phyloP scores from a whole-genome alignment of 2,329 filamentous ascomycete species.

The Monosporascus ibericus region DNA sequence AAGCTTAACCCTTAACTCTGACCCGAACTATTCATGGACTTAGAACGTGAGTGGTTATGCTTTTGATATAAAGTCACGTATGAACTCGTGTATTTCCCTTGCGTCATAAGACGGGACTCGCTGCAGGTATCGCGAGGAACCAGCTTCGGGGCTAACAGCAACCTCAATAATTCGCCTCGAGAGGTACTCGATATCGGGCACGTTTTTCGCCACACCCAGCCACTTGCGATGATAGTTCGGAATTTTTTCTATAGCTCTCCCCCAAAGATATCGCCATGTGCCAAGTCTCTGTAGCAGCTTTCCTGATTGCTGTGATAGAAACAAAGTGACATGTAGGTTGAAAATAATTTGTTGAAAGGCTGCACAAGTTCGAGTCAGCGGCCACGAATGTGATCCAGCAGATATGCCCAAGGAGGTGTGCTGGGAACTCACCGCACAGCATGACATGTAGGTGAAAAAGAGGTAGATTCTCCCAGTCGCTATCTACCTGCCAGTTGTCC shows the following conservation, averaged over 20 bases:
- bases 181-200: slow-evolving; percentile 3
- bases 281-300: neutral
- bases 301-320: neutral
- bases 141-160: neutral
- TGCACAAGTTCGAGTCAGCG: neutral
- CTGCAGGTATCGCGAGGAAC: slow-evolving; percentile 2
- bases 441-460: neutral
- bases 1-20: no score
- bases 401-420: neutral
- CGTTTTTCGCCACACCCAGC: slow-evolving; percentile 4
- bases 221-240: slow-evolving; percentile 1
- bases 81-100: slow-evolving; percentile 3
- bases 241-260: neutral
- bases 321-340: neutral
- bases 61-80: slow-evolving; percentile 2
- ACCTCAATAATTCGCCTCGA: slow-evolving; percentile 5
- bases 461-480: neutral
- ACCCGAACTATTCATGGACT: no score
- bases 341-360: neutral
- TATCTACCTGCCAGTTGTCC: neutral
- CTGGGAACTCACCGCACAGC: neutral
- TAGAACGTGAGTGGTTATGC: neutral
- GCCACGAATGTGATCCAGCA: neutral
- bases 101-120: slow-evolving; percentile 1
- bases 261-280: neutral